A percentile compares a stretch with the other conserved stretches of the same genome.
Evolutionary conservation across 192 early-diverging fungal genomes (phyloP).

Genomic region (Backusella tuberculispora): DNA sequence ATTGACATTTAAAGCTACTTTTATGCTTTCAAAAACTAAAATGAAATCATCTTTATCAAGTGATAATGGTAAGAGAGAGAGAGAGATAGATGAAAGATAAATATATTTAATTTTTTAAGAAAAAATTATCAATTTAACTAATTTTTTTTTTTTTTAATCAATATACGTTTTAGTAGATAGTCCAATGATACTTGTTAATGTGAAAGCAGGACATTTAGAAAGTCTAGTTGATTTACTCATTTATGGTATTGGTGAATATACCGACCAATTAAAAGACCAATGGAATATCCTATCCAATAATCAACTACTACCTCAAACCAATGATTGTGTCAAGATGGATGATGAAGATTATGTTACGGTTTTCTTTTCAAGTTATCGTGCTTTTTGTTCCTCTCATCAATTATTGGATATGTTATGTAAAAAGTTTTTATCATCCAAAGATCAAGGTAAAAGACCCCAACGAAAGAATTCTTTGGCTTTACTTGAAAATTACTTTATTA

Average conservation of each 20-base stretch:
- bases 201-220: slow-evolving; percentile 66
- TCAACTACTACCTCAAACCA: background rate
- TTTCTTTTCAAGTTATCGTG: slow-evolving; percentile 72
- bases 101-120: too few relatives aligned
- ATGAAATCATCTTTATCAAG: background rate
- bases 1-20: slow-evolving; percentile 42
- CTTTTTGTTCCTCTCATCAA: slow-evolving; percentile 51
- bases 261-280: slow-evolving; percentile 11
- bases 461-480: background rate
- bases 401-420: slow-evolving; percentile 48
- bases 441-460: background rate
- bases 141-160: too few relatives aligned
- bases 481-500: background rate
- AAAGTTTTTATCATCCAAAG: slow-evolving; percentile 41
- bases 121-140: too few relatives aligned
- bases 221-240: slow-evolving; percentile 62
- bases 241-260: slow-evolving; percentile 49
- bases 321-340: slow-evolving; percentile 31
- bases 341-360: slow-evolving; percentile 49
- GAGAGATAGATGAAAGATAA: too few relatives aligned
- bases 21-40: background rate
- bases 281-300: slow-evolving; percentile 19
- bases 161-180: too few relatives aligned
- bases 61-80: background rate
- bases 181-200: slow-evolving; percentile 44